Evolutionary conservation across 1,139 yeast genomes (phyloP).

Genomic region (Kurtzmaniella quercitrusa): DNA sequence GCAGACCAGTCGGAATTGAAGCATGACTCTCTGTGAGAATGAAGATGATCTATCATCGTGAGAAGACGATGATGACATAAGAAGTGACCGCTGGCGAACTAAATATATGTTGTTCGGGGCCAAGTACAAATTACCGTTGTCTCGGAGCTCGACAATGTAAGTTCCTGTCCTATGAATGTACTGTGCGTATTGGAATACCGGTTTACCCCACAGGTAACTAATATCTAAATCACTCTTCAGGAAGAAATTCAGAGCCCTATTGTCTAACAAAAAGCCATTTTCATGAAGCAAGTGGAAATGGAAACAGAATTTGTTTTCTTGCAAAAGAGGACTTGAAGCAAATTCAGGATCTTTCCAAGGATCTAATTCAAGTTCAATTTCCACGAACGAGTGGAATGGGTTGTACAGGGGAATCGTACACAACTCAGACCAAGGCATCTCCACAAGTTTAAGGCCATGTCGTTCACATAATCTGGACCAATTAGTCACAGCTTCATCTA

Average conservation of each 20-base stretch:
- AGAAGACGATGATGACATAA: constrained; percentile 8
- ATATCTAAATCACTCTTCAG: constrained; percentile 52
- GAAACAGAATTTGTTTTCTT: constrained; percentile 54
- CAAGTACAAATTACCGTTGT: constrained; percentile 73
- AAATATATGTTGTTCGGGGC: constrained; percentile 80
- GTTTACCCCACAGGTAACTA: constrained; percentile 88
- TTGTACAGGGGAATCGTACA: constrained; percentile 70
- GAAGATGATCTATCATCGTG: constrained; percentile 3
- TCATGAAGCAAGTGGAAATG: constrained; percentile 60
- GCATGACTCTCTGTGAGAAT: constrained; percentile 64
- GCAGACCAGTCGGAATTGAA: constrained; percentile 63
- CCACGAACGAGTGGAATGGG: constrained; percentile 87
- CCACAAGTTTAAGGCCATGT: constrained; percentile 84
- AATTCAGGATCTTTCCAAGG: constrained; percentile 67
- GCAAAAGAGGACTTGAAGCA: constrained; percentile 40
- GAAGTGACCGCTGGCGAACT: constrained; percentile 50
- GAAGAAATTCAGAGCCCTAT: constrained; percentile 67
- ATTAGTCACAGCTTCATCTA: constrained; percentile 80
- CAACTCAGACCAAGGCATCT: constrained; percentile 87
- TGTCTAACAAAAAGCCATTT: constrained; percentile 77
- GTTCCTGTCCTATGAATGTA: constrained; percentile 88
- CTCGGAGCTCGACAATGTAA: constrained; percentile 82
- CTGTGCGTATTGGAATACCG: constrained; percentile 78
- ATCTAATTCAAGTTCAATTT: constrained; percentile 56
- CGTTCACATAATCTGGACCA: constrained; percentile 84